Evolutionary conservation across 2,329 filamentous ascomycete species (phyloP).

Genomic region (Beauveria pseudobassiana): DNA sequence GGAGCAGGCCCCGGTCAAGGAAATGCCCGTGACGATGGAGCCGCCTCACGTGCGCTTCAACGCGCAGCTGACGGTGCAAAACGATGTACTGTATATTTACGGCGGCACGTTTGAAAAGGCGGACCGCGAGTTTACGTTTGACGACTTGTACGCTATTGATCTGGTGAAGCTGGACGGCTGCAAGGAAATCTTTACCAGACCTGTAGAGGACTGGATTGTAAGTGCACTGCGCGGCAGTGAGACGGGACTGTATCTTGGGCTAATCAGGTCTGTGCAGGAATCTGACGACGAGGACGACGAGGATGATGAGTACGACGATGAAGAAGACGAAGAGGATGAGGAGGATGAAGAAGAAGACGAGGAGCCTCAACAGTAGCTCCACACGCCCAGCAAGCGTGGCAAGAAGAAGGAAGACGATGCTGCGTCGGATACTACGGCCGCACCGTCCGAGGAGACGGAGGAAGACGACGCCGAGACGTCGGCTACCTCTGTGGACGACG

Average conservation of each 20-base stretch:
- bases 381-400: constrained; percentile 48
- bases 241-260: constrained; percentile 28
- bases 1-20: constrained; percentile 48
- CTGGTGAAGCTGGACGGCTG: constrained; percentile 93
- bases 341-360: constrained; percentile 44
- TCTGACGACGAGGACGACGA: constrained; percentile 54
- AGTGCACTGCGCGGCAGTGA: constrained; percentile 20
- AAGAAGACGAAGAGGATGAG: constrained; percentile 39
- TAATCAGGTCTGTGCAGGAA: constrained; percentile 33
- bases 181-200: constrained; percentile 79
- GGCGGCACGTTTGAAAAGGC: constrained; percentile 94
- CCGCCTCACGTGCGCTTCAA: constrained; percentile 90
- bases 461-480: constrained; percentile 41
- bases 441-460: constrained; percentile 22
- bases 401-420: constrained; percentile 43
- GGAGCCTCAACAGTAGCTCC: constrained; percentile 33
- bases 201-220: constrained; percentile 76
- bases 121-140: constrained; percentile 90
- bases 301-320: constrained; percentile 46
- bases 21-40: constrained; percentile 65
- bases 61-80: constrained; percentile 80
- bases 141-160: constrained; percentile 88
- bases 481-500: constrained; percentile 58
- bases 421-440: constrained; percentile 24
- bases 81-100: constrained; percentile 88